These are phyloP conservation scores for Ceratorhiza oryzae-sativae DNA, from an alignment of 1,284 basidiomycete genomes.

Conservation along the genomic window DNA sequence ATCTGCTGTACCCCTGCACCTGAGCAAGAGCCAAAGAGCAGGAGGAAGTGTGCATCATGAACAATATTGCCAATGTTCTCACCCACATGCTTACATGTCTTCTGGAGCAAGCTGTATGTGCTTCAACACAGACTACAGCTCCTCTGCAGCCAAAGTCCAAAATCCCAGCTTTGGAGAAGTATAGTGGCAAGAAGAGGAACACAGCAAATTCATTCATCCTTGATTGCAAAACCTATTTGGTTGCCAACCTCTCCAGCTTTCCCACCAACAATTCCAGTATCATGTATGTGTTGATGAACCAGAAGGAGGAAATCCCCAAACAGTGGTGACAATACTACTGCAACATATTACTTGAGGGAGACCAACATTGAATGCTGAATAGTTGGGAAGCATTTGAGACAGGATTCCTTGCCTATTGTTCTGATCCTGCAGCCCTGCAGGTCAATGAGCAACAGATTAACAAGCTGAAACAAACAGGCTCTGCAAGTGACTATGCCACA, in stretches of 20 bases:
- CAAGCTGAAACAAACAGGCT: neutral
- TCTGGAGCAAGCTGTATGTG: no score
- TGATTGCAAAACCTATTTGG: no score
- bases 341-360: neutral
- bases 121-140: neutral
- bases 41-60: no score
- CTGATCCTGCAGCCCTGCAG: no score
- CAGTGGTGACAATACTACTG: neutral
- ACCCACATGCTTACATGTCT: no score
- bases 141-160: neutral
- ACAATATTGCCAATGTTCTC: no score
- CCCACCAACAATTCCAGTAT: no score
- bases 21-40: no score
- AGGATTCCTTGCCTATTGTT: neutral
- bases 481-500: neutral
- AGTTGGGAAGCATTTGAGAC: neutral
- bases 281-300: no score
- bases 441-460: neutral
- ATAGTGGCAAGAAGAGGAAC: conserved; percentile 3
- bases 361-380: neutral
- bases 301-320: neutral
- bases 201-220: neutral
- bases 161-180: neutral
- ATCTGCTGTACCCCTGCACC: no score
- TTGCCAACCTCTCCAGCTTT: no score